A percentile compares a stretch with the other conserved stretches of the same genome.
These are phyloP conservation scores for Syncephalastrum racemosum DNA, from an alignment of 371 early-diverging fungal genomes.

Conservation along the genomic window DNA sequence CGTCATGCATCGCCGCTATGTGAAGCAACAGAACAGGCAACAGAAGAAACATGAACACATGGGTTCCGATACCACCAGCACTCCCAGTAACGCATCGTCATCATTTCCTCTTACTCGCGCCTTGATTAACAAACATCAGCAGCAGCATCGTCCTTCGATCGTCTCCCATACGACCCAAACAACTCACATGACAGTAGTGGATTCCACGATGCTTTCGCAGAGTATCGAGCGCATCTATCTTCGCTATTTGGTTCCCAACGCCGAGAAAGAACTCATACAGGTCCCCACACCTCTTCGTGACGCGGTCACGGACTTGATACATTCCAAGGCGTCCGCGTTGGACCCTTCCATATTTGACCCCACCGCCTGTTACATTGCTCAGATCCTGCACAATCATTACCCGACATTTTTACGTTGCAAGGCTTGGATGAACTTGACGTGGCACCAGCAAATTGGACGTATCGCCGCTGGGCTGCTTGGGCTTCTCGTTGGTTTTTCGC, in stretches of 20 bases:
- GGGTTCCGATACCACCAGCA: not conserved
- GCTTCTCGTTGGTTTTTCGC: conserved; percentile 55
- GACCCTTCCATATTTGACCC: conserved; percentile 52
- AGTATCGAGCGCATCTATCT: conserved; percentile 57
- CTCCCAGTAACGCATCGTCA: conserved; percentile 1
- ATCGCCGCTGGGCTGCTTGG: conserved; percentile 44
- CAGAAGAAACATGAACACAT: conserved; percentile 2
- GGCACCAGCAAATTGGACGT: conserved; percentile 54
- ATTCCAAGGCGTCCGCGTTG: conserved; percentile 21
- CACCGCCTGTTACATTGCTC: conserved; percentile 55
- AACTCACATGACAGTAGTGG: not conserved
- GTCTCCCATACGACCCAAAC: not conserved
- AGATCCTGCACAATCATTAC: conserved; percentile 51
- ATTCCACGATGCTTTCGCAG: conserved; percentile 39
- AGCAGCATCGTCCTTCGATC: no score
- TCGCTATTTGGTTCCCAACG: conserved; percentile 55
- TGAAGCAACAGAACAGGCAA: conserved; percentile 20
- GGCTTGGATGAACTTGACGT: conserved; percentile 55
- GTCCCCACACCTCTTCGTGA: conserved; percentile 37
- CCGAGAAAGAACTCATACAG: conserved; percentile 49
- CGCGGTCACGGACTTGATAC: conserved; percentile 27
- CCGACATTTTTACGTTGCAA: conserved; percentile 60
- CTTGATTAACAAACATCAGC: no score
- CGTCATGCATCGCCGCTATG: conserved; percentile 51
- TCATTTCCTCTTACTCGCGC: no score